Percentiles rank a stretch among this genome's conserved stretches.
Conservation (phyloP, 305 asterid species). For the Galium porrigens region DNA sequence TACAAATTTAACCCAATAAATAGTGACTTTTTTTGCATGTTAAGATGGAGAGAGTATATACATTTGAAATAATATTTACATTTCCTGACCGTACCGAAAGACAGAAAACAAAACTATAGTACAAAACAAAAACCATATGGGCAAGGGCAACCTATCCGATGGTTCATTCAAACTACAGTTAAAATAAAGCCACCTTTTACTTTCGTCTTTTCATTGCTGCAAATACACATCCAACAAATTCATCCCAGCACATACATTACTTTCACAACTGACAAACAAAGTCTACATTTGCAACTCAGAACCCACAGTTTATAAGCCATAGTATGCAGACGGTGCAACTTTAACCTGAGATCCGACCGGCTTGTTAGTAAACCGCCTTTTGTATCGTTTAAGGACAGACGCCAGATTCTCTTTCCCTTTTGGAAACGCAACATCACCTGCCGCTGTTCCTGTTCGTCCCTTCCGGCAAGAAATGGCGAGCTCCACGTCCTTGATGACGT, state of each 20-base stretch:
- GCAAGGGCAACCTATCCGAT: not conserved
- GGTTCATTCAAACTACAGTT: not conserved
- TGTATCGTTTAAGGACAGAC: constrained; percentile 81
- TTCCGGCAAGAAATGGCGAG: constrained; percentile 62
- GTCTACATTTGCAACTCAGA: constrained; percentile 7
- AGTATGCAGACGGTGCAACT: constrained; percentile 19
- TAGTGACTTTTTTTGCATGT: too few species aligned
- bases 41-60: too few species aligned
- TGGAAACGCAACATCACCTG: constrained; percentile 95
- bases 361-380: constrained; percentile 56
- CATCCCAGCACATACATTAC: constrained; percentile 31
- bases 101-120: not conserved
- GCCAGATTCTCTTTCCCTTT: constrained; percentile 80
- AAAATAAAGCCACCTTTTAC: constrained; percentile 1
- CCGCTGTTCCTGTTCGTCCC: constrained; percentile 93
- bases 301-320: constrained; percentile 25
- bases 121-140: not conserved
- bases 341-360: constrained; percentile 28
- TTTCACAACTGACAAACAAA: constrained; percentile 2
- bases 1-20: too few species aligned
- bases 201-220: constrained; percentile 18
- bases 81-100: not conserved
- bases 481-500: constrained; percentile 61
- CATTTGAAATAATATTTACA: constrained; percentile 1
- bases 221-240: constrained; percentile 24